Evolutionary conservation across 768 basidiomycete genomes (phyloP), one percentile per base, ranked within the genome.

Genomic region (Crepidotus variabilis): DNA sequence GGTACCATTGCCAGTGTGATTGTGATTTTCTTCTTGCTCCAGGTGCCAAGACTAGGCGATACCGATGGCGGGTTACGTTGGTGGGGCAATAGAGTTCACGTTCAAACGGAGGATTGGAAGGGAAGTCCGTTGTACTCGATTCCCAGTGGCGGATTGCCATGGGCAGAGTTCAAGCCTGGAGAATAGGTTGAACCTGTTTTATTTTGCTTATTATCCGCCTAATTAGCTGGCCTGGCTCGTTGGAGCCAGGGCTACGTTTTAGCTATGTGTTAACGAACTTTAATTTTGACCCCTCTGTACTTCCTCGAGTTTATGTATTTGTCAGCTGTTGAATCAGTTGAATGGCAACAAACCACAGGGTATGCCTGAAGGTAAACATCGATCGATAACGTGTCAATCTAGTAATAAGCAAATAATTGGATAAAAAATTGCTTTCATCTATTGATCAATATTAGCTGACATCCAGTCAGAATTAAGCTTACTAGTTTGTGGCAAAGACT

Each of bases 11-110:
- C 91, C n/a, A 75, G 75, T 45, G 66, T 74, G 52, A 84, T 95
- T 60, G 72, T 90, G 60, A 89, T 94, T 52, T 95, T 94, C 76
- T 90, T 92, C 68, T 83, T 83, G 54, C 72, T 92, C n/a, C 69
- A 54, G 33, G 6, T 54, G 84, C 67, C 87, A 85, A 18, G 85
- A 85, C 11, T 73, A 71, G 9, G 67, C 84, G 52, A 52, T 13
- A 35, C 34, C 8, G 53, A 49, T 5, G 43, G 24, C n/a, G 53
- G 50, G 39, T 60, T 88, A 49, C 75, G 83, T 57, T 90, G 88
- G 88, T 90, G 88, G 88, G 88, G 88, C 34, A 90, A 89, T 67
- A 71, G 59, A 16, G 85, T 90, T 45, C 83, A 75, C 62, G 55
- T 64, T 60, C 69, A 81, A 13, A 90, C 55, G 33, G 83, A 80